Conservation (phyloP, 345 rosid genomes). For the Dipteronia dyeriana region DNA sequence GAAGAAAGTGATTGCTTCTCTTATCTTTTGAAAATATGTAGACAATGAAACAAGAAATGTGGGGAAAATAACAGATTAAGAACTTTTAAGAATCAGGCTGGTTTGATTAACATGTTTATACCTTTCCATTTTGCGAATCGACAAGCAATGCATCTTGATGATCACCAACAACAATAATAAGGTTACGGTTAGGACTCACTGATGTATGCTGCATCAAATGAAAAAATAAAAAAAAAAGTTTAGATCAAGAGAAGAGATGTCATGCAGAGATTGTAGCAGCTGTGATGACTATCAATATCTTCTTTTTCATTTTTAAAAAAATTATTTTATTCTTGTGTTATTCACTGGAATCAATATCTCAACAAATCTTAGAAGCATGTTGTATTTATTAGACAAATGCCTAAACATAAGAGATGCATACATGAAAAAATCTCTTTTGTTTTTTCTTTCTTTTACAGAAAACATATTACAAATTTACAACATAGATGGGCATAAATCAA, state of each 20-base stretch:
- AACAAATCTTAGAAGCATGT: not conserved
- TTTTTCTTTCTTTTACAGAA: not conserved
- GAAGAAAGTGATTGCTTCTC: not conserved
- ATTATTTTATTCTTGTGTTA: not conserved
- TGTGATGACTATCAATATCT: not conserved
- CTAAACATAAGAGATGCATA: not conserved
- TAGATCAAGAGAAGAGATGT: not conserved
- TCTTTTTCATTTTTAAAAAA: not conserved
- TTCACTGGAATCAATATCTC: not conserved
- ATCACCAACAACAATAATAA: conserved; percentile 56
- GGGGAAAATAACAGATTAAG: not conserved
- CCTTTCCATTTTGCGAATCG: conserved; percentile 61
- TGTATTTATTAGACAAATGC: not conserved
- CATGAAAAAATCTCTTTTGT: not conserved
- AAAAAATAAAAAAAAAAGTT: not conserved
- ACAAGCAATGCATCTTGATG: conserved; percentile 53
- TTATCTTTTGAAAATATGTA: not conserved
- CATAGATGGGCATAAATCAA: not conserved
- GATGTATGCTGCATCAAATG: conserved; percentile 60
- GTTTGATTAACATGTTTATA: conserved; percentile 16
- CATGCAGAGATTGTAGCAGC: not conserved
- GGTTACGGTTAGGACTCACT: conserved; percentile 54
- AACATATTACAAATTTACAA: not conserved
- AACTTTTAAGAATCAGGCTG: not conserved
- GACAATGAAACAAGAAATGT: not conserved